Conservation (phyloP, 139 green algal genomes). For the Chlorella sorokiniana region DNA sequence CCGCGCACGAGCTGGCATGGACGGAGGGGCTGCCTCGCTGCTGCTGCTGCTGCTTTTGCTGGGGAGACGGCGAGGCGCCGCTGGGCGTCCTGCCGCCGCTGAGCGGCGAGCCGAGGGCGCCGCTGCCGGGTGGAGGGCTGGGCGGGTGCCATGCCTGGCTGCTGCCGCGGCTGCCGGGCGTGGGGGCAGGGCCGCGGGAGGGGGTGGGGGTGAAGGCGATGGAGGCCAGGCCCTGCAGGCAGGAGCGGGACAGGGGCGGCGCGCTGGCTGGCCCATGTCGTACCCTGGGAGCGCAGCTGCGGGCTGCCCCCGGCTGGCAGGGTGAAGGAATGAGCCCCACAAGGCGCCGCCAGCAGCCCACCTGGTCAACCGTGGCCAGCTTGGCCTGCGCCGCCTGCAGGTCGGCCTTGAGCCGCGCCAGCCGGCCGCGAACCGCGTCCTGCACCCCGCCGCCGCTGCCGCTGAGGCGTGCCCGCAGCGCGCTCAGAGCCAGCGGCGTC, state of each 20-base stretch:
- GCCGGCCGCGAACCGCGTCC: constrained; percentile 34
- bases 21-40: background rate
- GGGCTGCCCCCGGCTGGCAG: background rate
- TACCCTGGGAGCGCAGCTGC: background rate
- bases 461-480: constrained; percentile 21
- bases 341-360: background rate
- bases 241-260: background rate
- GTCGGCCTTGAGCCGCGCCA: constrained; percentile 42
- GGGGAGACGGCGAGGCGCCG: background rate
- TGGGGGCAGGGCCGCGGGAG: constrained; percentile 7
- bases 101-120: constrained; percentile 8
- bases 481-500: constrained; percentile 26
- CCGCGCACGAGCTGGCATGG: background rate
- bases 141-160: constrained; percentile 7
- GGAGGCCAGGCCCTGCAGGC: constrained; percentile 36
- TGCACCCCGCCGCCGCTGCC: constrained; percentile 17
- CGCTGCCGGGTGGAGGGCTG: background rate
- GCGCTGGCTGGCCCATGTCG: too few species aligned
- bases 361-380: constrained; percentile 41
- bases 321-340: background rate
- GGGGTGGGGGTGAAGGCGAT: constrained; percentile 33
- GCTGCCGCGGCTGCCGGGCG: constrained; percentile 16
- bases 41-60: background rate
- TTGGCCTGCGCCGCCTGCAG: constrained; percentile 38
- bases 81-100: background rate